Conservation (phyloP, 2,329 filamentous ascomycete genomes). For the Fusarium sp. region DNA sequence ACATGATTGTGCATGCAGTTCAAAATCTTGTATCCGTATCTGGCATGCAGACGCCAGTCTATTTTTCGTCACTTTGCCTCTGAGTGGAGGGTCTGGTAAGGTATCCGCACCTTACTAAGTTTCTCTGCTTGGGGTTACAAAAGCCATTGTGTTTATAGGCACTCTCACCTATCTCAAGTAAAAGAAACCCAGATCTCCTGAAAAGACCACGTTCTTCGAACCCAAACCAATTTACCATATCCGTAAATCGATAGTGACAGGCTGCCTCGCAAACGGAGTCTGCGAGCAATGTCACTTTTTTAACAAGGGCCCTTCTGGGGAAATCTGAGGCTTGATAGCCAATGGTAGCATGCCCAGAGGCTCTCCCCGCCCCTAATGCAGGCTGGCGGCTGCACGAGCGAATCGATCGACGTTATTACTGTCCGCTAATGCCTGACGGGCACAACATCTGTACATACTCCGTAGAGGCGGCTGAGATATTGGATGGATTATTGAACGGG, state of each 20-base stretch:
- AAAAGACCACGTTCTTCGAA: background rate
- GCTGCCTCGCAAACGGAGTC: slow-evolving; percentile 22
- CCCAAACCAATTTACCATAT: background rate
- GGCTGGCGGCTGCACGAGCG: slow-evolving; percentile 35
- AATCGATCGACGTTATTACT: slow-evolving; percentile 42
- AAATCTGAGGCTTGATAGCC: slow-evolving; percentile 14
- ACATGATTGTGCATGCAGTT: background rate
- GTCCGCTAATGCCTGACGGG: slow-evolving; percentile 24
- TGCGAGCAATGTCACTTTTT: slow-evolving; percentile 19
- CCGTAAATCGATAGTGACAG: background rate
- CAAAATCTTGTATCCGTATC: background rate
- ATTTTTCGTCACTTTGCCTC: background rate
- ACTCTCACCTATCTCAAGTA: background rate
- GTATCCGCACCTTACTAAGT: background rate
- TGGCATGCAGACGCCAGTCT: background rate
- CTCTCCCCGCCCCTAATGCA: slow-evolving; percentile 19
- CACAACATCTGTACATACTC: background rate
- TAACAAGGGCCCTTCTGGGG: slow-evolving; percentile 25
- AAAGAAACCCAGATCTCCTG: background rate
- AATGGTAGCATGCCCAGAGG: slow-evolving; percentile 12
- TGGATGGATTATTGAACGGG: background rate
- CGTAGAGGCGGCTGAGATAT: slow-evolving; percentile 2
- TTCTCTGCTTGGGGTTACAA: background rate
- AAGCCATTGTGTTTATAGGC: background rate
- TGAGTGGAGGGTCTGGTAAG: background rate